Base-by-base conservation (phyloP, 805 yeast species). In the Ogataea populi-albae region DNA sequence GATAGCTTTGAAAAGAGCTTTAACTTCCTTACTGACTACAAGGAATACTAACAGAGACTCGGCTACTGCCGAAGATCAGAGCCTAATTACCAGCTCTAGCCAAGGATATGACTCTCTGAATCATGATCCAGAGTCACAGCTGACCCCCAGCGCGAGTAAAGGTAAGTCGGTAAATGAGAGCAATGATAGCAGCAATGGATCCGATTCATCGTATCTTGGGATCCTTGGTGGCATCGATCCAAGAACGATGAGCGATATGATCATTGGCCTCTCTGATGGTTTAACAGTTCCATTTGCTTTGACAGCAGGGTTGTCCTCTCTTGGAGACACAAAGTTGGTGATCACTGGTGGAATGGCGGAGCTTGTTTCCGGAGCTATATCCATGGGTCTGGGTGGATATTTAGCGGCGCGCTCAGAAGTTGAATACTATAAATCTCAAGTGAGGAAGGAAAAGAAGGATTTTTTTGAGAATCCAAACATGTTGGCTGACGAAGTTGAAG, bases 321-420 rank as follows among this genome's bases (percentile, higher is more conserved):
- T 91, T 35, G 98, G 98, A 35, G 85, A 86, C 59, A 69, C 96
- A 12, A 83, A 77, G 59, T 73, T 91, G 45, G 98, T 91, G 34
- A 88, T 91, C 43, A 88, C 98, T 18, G 98, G 98, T 71, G 98
- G 98, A 17, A 77, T 91, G 74, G 98, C 98, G 7, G 98, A 91
- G 67, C 76, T 91, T 49, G 94, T 91, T 3, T 85, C 96, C 5
- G 98, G 98, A 32, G 95, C 98, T 29, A 89, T 91, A 35, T 84
- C 95, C 19, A 91, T 91, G 98, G 98, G 98, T 6, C 75, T 91
- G 37, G 98, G 98, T 40, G 98, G 98, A 20, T 91, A 77, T 61
- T 69, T 91, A 38, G 98, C 98, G 20, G 98, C 98, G 27, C 83
- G 82, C 59, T 79, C 89, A 10, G 98, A 91, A 65, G 65, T 71